phyloP scores from a whole-genome alignment of 352 stramenopile genomes.

The Globisporangium paddicum region DNA sequence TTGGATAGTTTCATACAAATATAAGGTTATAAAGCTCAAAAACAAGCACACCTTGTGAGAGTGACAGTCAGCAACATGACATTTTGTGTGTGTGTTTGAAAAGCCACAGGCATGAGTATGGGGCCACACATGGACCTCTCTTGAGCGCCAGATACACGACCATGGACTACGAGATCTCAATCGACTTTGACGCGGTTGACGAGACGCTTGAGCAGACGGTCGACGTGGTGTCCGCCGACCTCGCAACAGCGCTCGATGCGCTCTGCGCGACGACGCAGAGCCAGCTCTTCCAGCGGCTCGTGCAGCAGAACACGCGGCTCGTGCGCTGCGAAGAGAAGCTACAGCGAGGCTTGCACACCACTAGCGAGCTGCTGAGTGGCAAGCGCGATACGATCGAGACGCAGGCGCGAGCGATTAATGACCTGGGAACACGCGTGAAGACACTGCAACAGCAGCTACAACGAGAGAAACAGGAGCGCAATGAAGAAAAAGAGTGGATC shows the following conservation, averaged over 20 bases:
- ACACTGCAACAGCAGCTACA: conserved; percentile 21
- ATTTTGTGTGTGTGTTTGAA: neutral
- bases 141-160: neutral
- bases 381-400: neutral
- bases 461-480: conserved; percentile 38
- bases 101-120: neutral
- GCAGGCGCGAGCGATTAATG: neutral
- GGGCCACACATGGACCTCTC: neutral
- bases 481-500: conserved; percentile 63
- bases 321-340: conserved; percentile 5
- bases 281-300: neutral
- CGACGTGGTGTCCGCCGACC: neutral
- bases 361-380: neutral
- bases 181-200: conserved; percentile 13
- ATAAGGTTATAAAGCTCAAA: neutral
- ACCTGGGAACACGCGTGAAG: conserved; percentile 13
- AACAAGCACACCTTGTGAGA: neutral
- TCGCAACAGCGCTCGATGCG: neutral
- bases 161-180: conserved; percentile 2
- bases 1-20: neutral
- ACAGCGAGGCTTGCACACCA: neutral
- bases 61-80: neutral
- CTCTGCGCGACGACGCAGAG: neutral
- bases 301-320: conserved; percentile 2
- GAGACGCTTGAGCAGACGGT: neutral